Evolutionary conservation across 140 eudicot species (phyloP).

Genomic region (Cichorium intybus): DNA sequence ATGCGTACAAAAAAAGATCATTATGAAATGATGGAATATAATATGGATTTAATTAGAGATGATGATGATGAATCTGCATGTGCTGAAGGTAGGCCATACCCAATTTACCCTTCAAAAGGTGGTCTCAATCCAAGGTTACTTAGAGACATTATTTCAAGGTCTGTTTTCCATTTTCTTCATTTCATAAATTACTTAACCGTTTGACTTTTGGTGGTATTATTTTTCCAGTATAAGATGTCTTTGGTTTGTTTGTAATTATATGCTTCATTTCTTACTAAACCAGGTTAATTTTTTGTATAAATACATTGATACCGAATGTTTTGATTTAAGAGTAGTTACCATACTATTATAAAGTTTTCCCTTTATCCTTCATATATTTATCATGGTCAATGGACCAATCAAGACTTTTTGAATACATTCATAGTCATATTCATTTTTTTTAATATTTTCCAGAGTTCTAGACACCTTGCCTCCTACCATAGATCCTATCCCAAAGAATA

Average conservation of each 20-base stretch:
- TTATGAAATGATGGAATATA: constrained; percentile 88
- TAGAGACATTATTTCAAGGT: constrained; percentile 77
- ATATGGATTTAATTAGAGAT: constrained; percentile 61
- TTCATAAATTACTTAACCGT: background rate
- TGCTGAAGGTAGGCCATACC: constrained; percentile 78
- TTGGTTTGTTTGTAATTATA: background rate
- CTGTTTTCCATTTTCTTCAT: constrained; percentile 22
- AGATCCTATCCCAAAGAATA: constrained; percentile 80
- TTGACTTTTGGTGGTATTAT: background rate
- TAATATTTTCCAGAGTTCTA: constrained; percentile 55
- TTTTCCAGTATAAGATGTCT: background rate
- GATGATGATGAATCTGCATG: constrained; percentile 51
- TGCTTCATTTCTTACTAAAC: background rate
- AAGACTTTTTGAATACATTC: background rate
- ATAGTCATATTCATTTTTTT: constrained; percentile 22
- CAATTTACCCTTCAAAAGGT: constrained; percentile 91
- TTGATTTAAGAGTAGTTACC: no score
- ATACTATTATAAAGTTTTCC: no score
- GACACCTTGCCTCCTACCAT: constrained; percentile 51
- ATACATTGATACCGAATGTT: constrained; percentile 4
- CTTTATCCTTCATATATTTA: background rate
- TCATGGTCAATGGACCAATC: constrained; percentile 10
- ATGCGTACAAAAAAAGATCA: constrained; percentile 66
- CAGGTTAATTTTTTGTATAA: background rate
- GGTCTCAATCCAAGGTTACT: constrained; percentile 70